phyloP scores from a whole-genome alignment of 495 filamentous ascomycete species.

The Coniosporium apollinis region DNA sequence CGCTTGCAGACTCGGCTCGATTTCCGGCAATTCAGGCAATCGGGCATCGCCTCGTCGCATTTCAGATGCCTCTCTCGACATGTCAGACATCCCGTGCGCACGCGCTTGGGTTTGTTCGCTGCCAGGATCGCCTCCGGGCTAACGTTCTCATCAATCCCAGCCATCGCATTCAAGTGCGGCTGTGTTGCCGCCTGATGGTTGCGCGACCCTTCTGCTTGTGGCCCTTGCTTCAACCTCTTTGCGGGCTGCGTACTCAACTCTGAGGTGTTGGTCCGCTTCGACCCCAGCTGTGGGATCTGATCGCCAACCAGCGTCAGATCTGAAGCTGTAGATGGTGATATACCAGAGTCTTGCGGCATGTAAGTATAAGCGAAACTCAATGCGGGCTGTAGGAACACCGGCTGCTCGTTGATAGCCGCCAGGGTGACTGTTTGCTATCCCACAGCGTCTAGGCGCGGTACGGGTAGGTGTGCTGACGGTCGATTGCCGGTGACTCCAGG shows the following conservation, averaged over 20 bases:
- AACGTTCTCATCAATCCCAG: too few species aligned
- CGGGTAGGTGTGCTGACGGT: background rate
- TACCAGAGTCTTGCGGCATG: slow-evolving; percentile 5
- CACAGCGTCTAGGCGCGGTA: background rate
- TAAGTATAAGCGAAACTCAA: slow-evolving; percentile 5
- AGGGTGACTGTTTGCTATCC: slow-evolving; percentile 1
- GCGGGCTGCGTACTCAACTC: background rate
- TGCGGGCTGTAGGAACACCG: slow-evolving; percentile 5
- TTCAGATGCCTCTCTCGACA: slow-evolving; percentile 43
- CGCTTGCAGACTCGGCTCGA: slow-evolving; percentile 72
- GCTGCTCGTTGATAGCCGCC: slow-evolving; percentile 3
- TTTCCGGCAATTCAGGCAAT: slow-evolving; percentile 79
- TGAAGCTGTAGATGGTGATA: slow-evolving; percentile 1
- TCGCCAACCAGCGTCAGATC: slow-evolving; percentile 2
- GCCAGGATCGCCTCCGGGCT: background rate
- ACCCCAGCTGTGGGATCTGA: background rate
- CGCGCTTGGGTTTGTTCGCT: slow-evolving; percentile 14
- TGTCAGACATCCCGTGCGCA: slow-evolving; percentile 27
- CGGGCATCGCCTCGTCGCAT: slow-evolving; percentile 66
- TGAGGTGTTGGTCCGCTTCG: background rate
- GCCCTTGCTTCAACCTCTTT: background rate
- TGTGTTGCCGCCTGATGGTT: background rate
- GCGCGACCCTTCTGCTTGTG: background rate
- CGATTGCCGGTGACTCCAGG: too few species aligned
- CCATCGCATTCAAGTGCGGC: background rate